Evolutionary conservation across 2,329 filamentous ascomycete genomes (phyloP).

Genomic region (Pseudogymnoascus sp.): DNA sequence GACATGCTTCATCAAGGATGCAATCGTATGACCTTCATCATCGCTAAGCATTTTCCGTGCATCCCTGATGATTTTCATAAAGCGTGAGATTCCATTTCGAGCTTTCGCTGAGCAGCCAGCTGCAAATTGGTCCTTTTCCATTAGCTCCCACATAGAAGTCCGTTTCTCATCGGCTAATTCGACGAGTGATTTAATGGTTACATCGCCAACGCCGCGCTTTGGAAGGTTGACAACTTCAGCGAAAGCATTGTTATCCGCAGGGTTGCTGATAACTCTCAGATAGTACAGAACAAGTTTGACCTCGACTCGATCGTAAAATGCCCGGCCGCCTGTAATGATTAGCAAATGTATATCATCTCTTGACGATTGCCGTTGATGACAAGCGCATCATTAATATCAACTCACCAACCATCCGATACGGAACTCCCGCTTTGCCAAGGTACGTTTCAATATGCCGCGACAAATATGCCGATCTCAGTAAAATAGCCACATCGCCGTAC

Average conservation of each 20-base stretch:
- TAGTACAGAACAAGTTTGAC: slow-evolving; percentile 86
- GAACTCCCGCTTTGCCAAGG: slow-evolving; percentile 70
- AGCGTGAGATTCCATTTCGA: slow-evolving; percentile 48
- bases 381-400: slow-evolving; percentile 12
- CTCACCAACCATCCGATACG: slow-evolving; percentile 82
- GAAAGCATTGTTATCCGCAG: slow-evolving; percentile 80
- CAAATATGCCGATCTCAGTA: slow-evolving; percentile 76
- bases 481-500: slow-evolving; percentile 72
- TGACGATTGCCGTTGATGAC: background rate
- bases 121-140: slow-evolving; percentile 46
- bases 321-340: slow-evolving; percentile 50
- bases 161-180: slow-evolving; percentile 67
- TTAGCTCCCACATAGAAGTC: slow-evolving; percentile 67
- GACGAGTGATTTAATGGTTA: slow-evolving; percentile 65
- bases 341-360: slow-evolving; percentile 13
- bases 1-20: slow-evolving; percentile 43
- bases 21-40: slow-evolving; percentile 17
- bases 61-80: slow-evolving; percentile 54
- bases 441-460: slow-evolving; percentile 82
- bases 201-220: slow-evolving; percentile 70
- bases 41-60: slow-evolving; percentile 45
- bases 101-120: slow-evolving; percentile 49
- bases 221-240: slow-evolving; percentile 80
- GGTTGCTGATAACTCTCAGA: slow-evolving; percentile 74
- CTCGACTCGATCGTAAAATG: slow-evolving; percentile 88